Base-by-base conservation (phyloP, 768 basidiomycete species). In the Pulveroboletus sp. region DNA sequence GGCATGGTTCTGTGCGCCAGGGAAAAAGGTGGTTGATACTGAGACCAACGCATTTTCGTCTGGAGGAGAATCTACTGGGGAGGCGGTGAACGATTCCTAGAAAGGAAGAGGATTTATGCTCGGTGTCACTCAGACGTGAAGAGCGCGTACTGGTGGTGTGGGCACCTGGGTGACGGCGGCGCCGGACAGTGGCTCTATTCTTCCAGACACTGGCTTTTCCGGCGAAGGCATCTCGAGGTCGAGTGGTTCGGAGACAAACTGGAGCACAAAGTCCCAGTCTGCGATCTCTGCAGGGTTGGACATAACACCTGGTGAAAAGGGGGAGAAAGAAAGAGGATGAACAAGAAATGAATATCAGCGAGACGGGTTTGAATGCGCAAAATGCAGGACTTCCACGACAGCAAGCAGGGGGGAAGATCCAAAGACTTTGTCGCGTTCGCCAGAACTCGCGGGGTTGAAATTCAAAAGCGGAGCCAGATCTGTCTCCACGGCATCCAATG, bases 11-110 rank as follows among this genome's bases (percentile, higher is more conserved):
- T 81, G 77, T 3, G 85, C 81, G 33, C 79, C 81, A 3, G 89
- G 87, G 60, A 78, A 83, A 69, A 91, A 92, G 0, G 87, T 87
- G 26, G 89, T 92, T 14, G 88, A 90, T 32, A 92, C 81, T 1
- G 88, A 88, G 49, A 91, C 83, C 46, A 75, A 70, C 3, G 74
- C 69, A 41, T 67, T 77, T 56, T 76, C 75, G 68, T 80, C 63
- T 15, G 48, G 35, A 14, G 66, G 48, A 15, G 69, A 62, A 33
- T 64, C 61, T 6, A 42, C 55, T 8, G 69, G 71, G 11, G 73
- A 69, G n/a, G 65, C 59, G 11, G 57, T 57, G 38, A 65, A 61
- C 0, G 71, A 71, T 45, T 54, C 61, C 71, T 74, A 43, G 36
- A 15, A 36, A 15, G 43, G 30, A 36, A 43, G 39, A 33, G 28